A percentile compares a stretch with the other conserved stretches of the same genome.
Evolutionary conservation across 169 alveolate species (phyloP).

Genomic region (Plasmodium falciparum): DNA sequence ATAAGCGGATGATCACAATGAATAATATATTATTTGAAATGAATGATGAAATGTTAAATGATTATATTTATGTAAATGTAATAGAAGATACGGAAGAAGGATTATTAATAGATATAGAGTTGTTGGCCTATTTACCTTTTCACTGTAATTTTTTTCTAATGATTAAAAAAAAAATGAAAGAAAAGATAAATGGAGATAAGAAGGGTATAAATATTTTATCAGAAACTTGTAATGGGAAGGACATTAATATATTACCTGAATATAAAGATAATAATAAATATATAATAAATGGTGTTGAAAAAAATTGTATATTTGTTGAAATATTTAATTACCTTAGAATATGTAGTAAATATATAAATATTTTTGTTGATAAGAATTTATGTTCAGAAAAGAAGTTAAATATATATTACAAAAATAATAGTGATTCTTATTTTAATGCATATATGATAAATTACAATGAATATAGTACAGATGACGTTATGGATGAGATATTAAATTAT

Average conservation of each 20-base stretch:
- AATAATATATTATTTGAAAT: conserved; percentile 40
- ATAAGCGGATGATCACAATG: neutral
- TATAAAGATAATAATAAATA: neutral
- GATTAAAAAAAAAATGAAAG: conserved; percentile 6
- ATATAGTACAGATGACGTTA: neutral
- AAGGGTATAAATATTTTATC: neutral
- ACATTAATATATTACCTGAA: no score
- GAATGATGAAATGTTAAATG: conserved; percentile 32
- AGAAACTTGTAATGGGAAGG: neutral
- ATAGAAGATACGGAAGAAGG: conserved; percentile 21
- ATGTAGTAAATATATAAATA: conserved; percentile 29
- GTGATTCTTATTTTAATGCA: conserved; percentile 49
- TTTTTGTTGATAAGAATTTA: conserved; percentile 24
- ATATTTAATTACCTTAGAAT: conserved; percentile 36
- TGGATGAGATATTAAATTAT: conserved; percentile 24
- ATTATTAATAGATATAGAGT: conserved; percentile 28
- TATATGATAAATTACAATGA: conserved; percentile 37
- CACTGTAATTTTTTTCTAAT: conserved; percentile 53
- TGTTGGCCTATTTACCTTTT: conserved; percentile 55
- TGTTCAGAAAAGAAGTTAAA: conserved; percentile 45
- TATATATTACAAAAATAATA: conserved; percentile 41
- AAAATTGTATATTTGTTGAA: conserved; percentile 29
- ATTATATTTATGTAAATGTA: conserved; percentile 35
- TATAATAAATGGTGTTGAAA: conserved; percentile 7
- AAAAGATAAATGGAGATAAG: neutral